phyloP scores from a whole-genome alignment of 1,284 basidiomycete genomes.

The Nidula niveotomentosa region DNA sequence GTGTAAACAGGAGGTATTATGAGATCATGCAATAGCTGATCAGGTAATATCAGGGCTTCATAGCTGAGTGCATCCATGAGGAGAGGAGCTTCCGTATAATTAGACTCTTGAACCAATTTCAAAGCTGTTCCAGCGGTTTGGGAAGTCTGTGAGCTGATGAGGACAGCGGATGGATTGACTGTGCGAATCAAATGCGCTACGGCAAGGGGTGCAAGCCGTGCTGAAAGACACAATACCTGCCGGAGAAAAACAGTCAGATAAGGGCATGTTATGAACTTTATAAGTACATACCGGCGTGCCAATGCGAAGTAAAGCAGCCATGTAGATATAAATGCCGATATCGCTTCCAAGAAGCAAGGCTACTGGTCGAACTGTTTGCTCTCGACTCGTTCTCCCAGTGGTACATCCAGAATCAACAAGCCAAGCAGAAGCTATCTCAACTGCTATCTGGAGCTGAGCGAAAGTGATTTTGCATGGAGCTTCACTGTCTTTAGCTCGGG shows the following conservation, averaged over 20 bases:
- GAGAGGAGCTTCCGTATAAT: slow-evolving; percentile 1
- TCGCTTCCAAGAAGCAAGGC: slow-evolving; percentile 35
- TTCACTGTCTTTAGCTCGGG: slow-evolving; percentile 13
- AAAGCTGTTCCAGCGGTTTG: slow-evolving; percentile 25
- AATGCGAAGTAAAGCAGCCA: slow-evolving; percentile 30
- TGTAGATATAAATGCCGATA: slow-evolving; percentile 32
- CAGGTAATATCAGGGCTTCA: slow-evolving; percentile 18
- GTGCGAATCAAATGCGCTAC: slow-evolving; percentile 30
- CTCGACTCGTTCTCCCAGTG: slow-evolving; percentile 16
- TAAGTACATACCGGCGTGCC: slow-evolving; percentile 27
- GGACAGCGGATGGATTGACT: slow-evolving; percentile 25
- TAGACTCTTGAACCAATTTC: slow-evolving; percentile 12
- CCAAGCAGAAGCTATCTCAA: slow-evolving; percentile 31
- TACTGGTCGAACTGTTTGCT: slow-evolving; percentile 26
- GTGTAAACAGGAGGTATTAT: slow-evolving; percentile 21
- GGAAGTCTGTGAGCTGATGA: slow-evolving; percentile 26
- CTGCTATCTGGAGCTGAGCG: slow-evolving; percentile 26
- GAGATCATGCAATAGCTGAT: slow-evolving; percentile 8
- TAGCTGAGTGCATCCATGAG: slow-evolving; percentile 22
- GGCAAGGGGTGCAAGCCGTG: slow-evolving; percentile 30
- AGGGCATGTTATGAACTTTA: no score
- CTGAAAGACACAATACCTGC: slow-evolving; percentile 33
- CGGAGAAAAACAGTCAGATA: neutral
- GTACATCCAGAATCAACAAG: slow-evolving; percentile 23
- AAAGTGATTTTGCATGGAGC: slow-evolving; percentile 28